Evolutionary conservation across 2,329 filamentous ascomycete species (phyloP), one percentile per base, ranked within the genome.

Genomic region (Aureobasidium mangrovei): DNA sequence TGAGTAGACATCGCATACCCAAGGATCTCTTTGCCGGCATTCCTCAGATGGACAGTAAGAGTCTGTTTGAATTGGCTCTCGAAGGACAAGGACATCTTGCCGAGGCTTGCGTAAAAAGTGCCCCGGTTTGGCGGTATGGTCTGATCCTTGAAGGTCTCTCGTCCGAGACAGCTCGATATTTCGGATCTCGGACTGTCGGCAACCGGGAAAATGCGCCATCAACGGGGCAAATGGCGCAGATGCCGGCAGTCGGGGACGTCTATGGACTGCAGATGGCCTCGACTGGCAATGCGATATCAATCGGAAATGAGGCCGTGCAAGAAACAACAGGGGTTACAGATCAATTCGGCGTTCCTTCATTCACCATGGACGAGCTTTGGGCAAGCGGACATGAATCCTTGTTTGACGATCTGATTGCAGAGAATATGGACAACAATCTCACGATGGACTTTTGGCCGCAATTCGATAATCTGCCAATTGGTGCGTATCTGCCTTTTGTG

Each of bases 41-140:
- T 18, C 8, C 40, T 40, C n/a, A 6, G 8, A 24, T 45, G 31
- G 29, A 57, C 3, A 61, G 63, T 36, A 54, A 60, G 3, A 57
- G 69, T 32, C 63, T 76, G 3, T 64, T 75, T 31, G 60, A 70
- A 7, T 61, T 73, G 4, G 74, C 76, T 1, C 72, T 75, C n/a
- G 64, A 65, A 33, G 77, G 76, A 49, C 75, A 77, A 39, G 65
- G 61, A 0, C 73, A 75, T 56, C 71, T 80, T 1, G 65, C 66
- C 2, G 61, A 65, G 48, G 68, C 68, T 7, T 71, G 64, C 38
- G 68, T 60, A 38, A 65, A 59, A 47, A 72, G 71, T 59, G 75
- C 67, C 38, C 76, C 68, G 28, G 77, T 68, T 32, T 68, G 74
- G 28, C 64, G 77, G 4, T 81, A 80, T 57, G 73, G 71, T 42